phyloP scores from a whole-genome alignment of 2,329 filamentous ascomycete species.

The Hymenoscyphus infarciens region DNA sequence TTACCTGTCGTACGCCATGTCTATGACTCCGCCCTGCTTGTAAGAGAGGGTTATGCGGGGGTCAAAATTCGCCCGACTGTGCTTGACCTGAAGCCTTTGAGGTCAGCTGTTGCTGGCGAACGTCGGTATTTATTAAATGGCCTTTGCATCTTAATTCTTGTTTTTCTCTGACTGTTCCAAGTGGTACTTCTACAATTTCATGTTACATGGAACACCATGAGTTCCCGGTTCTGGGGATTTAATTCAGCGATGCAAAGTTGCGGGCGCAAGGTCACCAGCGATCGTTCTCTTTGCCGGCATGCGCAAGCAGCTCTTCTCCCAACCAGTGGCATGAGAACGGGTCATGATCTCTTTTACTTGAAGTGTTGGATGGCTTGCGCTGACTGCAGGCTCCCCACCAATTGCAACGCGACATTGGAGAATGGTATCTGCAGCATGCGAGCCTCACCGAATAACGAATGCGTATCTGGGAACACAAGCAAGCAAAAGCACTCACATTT shows the following conservation, averaged over 20 bases:
- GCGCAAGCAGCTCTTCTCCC: background rate
- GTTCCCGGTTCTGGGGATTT: background rate
- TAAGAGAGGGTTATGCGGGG: background rate
- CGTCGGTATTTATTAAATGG: background rate
- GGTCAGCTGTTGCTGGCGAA: background rate
- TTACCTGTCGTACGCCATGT: background rate
- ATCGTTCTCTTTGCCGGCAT: background rate
- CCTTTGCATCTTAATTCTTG: background rate
- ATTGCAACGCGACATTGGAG: constrained; percentile 2
- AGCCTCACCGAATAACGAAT: constrained; percentile 11
- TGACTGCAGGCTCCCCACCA: constrained; percentile 10
- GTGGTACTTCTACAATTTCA: background rate
- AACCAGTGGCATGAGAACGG: background rate
- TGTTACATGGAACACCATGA: too few species aligned
- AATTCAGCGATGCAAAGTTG: background rate
- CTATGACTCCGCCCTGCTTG: background rate
- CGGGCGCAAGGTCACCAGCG: background rate
- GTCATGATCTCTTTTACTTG: background rate
- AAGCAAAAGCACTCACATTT: background rate
- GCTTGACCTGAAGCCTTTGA: background rate
- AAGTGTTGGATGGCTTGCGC: background rate
- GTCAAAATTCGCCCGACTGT: background rate
- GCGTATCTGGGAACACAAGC: background rate
- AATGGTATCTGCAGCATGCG: background rate
- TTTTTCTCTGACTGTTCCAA: background rate